A percentile compares a stretch with the other conserved stretches of the same genome.
phyloP scores from a whole-genome alignment of 2,329 filamentous ascomycete genomes.

The Claviceps quebecensis region DNA sequence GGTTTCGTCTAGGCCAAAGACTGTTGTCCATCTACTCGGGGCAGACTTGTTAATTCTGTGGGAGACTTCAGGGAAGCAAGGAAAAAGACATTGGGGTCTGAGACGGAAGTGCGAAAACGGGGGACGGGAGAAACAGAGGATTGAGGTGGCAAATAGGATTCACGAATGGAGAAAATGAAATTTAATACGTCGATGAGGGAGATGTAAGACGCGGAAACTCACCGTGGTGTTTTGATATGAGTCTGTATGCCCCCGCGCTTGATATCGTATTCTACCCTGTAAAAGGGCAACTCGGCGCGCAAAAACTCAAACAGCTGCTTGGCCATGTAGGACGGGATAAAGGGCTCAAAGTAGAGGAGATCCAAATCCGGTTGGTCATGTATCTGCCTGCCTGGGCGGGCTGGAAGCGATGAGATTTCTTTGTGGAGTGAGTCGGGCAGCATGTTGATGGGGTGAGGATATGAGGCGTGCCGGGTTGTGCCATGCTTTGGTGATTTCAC shows the following conservation, averaged over 20 bases:
- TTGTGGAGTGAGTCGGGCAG: slow-evolving; percentile 25
- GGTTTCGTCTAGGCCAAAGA: slow-evolving; percentile 48
- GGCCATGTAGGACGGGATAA: slow-evolving; percentile 43
- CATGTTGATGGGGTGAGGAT: slow-evolving; percentile 35
- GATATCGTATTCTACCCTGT: slow-evolving; percentile 60
- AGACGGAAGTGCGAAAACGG: background rate
- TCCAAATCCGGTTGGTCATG: slow-evolving; percentile 58
- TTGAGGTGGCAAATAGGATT: too few relatives aligned
- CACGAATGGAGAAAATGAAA: too few relatives aligned
- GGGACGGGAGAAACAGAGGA: background rate
- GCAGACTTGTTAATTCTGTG: too few relatives aligned
- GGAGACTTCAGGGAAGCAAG: too few relatives aligned
- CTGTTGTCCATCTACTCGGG: slow-evolving; percentile 32
- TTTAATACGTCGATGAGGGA: too few relatives aligned
- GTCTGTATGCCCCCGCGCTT: slow-evolving; percentile 50
- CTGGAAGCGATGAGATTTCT: slow-evolving; percentile 32
- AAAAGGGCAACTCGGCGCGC: slow-evolving; percentile 58
- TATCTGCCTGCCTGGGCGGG: slow-evolving; percentile 39
- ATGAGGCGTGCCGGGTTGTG: slow-evolving; percentile 26
- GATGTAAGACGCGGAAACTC: background rate
- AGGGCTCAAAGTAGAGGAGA: slow-evolving; percentile 63
- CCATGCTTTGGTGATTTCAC: background rate
- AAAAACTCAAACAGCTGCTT: slow-evolving; percentile 56
- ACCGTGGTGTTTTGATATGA: slow-evolving; percentile 41
- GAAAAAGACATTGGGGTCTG: background rate